These are phyloP conservation scores for Sphagnum tenellum DNA, from an alignment of 225 moss, liverwort and hornwort species.

Conservation along the genomic window DNA sequence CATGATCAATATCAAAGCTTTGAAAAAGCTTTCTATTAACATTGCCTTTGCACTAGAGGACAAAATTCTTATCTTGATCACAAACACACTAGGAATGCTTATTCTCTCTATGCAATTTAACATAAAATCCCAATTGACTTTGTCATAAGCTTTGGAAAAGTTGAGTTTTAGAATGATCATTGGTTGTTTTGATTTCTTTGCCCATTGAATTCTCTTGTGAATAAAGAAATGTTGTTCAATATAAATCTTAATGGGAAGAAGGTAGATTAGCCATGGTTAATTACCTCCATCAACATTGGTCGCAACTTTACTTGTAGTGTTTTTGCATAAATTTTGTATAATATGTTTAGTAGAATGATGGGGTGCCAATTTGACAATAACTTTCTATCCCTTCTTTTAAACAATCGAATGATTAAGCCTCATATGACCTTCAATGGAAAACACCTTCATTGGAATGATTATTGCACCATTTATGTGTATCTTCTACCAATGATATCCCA, in stretches of 20 bases:
- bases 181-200: neutral
- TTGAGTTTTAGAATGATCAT: neutral
- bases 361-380: neutral
- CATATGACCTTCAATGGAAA: neutral
- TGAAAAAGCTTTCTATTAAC: no score
- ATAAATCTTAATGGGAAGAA: neutral
- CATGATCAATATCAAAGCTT: no score
- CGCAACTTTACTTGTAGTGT: neutral
- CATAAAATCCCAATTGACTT: neutral
- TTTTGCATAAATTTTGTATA: neutral
- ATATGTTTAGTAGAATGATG: neutral
- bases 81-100: neutral
- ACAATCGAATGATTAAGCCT: neutral
- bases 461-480: neutral
- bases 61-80: neutral
- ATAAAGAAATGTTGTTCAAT: neutral
- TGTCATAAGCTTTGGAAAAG: neutral
- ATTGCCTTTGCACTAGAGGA: no score
- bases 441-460: neutral
- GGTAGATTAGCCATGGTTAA: neutral
- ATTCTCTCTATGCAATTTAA: neutral
- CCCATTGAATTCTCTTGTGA: neutral
- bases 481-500: neutral
- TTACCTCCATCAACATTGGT: neutral
- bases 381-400: neutral